Evolutionary conservation across 306 rosid species (phyloP), one percentile per base, ranked within the genome.

Genomic region (Malus sieversii): DNA sequence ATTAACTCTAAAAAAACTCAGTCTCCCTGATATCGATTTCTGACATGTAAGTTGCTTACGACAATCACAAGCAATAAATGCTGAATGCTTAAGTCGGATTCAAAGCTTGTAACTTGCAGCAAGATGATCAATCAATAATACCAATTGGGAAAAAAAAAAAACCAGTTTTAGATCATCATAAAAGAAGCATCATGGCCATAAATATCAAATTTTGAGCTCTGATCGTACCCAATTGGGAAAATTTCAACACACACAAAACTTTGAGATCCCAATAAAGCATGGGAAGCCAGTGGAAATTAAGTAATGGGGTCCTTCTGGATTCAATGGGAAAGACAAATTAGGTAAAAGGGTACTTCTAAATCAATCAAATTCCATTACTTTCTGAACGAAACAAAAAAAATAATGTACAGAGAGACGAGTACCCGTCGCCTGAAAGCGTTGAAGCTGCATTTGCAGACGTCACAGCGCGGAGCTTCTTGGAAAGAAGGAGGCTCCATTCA

Each of bases 381-480:
- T 42, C 40, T 13, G 23, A 18, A 12, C 27, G 35, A 46, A 53
- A 4, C 9, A 7, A n/a, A 2, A 38, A 35, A 35, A 4, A 33
- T 4, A 35, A 40, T 18, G 11, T 45, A 51, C 15, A 30, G 33
- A 16, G 70, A 13, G 32, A 68, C 10, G 19, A n/a, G 62, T 80
- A 90, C 99, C 94, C 99, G 86, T 84, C 98, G 94, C 75, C 94
- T 71, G 90, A 96, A 96, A 76, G 99, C 82, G 83, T 83, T 96
- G 90, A 96, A 96, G 81, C 94, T 85, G 91, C 99, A 90, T 88
- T 81, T 90, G 91, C 98, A 96, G 82, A 92, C 96, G 58, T 90
- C 98, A 60, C 99, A 96, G 79, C 97, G 91, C 15, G 89, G 91
- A 74, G 97, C 82, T 88, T 89, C 99, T 82, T 92, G 96, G 74